Percentiles rank a stretch among this genome's conserved stretches.
These are phyloP conservation scores for Eutrema salsugineum DNA, from an alignment of 441 rosid species.

Conservation along the genomic window DNA sequence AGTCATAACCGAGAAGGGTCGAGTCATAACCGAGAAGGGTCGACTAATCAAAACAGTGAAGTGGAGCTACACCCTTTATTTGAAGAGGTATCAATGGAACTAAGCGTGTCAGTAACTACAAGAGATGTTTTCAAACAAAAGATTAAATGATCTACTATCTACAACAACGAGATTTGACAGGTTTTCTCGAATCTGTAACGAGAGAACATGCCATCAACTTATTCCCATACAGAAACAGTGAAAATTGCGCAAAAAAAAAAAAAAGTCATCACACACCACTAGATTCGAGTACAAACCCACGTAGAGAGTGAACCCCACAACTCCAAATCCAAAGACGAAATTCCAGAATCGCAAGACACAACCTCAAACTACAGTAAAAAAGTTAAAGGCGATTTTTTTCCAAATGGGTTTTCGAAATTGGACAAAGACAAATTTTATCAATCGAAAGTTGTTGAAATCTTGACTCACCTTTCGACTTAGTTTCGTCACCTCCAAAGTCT, in stretches of 20 bases:
- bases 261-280: neutral
- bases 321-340: neutral
- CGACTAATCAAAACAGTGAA: neutral
- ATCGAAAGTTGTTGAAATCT: neutral
- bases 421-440: neutral
- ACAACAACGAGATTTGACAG: neutral
- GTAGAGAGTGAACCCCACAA: neutral
- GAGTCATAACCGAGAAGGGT: neutral
- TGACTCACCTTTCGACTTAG: neutral
- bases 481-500: constrained; percentile 4
- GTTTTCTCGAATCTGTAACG: neutral
- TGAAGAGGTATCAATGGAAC: neutral
- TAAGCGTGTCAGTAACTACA: neutral
- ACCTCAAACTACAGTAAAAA: neutral
- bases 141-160: neutral
- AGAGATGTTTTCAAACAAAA: neutral
- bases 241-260: neutral
- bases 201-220: neutral
- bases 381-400: neutral
- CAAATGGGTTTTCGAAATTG: neutral
- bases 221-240: neutral
- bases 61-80: neutral
- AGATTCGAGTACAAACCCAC: neutral
- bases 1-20: neutral
- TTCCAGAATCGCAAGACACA: neutral